phyloP scores from a whole-genome alignment of 1,284 basidiomycete genomes.

The Irpex sp. region DNA sequence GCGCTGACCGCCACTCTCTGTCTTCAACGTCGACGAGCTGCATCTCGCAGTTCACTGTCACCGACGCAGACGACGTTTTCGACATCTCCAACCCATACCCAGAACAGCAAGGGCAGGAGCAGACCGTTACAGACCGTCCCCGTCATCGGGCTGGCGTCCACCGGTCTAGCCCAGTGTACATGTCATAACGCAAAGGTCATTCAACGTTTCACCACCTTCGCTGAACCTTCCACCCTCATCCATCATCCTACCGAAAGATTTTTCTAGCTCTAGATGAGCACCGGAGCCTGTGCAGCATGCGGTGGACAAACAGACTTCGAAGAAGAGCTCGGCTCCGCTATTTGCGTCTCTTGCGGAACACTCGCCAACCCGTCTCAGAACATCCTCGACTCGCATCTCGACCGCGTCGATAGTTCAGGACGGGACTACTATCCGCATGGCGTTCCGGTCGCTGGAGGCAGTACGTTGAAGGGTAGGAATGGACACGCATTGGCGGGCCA shows the following conservation, averaged over 20 bases:
- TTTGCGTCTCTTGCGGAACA: conserved; percentile 66
- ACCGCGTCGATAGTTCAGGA: conserved; percentile 28
- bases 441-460: conserved; percentile 24
- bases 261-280: conserved; percentile 21
- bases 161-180: neutral
- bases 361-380: conserved; percentile 57
- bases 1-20: neutral
- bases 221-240: neutral
- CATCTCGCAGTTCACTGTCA: neutral
- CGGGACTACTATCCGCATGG: conserved; percentile 17
- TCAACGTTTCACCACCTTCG: neutral
- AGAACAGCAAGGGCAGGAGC: neutral
- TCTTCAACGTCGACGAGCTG: neutral
- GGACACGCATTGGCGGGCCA: conserved; percentile 59
- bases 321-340: conserved; percentile 52
- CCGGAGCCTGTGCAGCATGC: conserved; percentile 46
- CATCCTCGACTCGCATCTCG: conserved; percentile 46
- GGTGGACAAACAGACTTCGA: conserved; percentile 48
- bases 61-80: neutral
- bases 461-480: conserved; percentile 42
- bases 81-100: neutral
- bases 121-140: neutral
- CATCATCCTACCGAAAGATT: neutral
- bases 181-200: neutral
- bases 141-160: neutral